Percentiles rank a stretch among this genome's conserved stretches.
phyloP scores from a whole-genome alignment of 106 monocot genomes.

The Platanthera zijinensis region DNA sequence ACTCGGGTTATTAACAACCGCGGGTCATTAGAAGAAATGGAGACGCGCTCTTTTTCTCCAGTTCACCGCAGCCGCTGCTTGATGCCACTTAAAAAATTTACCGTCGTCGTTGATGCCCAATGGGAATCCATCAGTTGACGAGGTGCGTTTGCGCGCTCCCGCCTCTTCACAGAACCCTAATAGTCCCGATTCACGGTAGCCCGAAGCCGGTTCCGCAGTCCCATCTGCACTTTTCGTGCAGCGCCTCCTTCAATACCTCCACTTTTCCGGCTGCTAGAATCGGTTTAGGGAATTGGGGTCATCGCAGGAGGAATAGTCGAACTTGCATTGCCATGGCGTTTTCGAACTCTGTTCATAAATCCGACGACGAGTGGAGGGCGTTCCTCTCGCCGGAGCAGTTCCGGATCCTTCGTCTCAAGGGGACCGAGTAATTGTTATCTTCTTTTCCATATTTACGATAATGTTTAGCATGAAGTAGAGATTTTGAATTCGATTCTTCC shows the following conservation, averaged over 20 bases:
- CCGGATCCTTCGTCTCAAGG: constrained; percentile 79
- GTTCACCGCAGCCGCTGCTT: too few species aligned
- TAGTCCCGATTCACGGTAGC: constrained; percentile 1
- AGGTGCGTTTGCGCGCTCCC: background rate
- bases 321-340: constrained; percentile 33
- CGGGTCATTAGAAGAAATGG: too few species aligned
- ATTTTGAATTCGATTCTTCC: background rate
- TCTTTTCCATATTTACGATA: background rate
- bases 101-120: background rate
- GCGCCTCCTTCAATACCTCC: background rate
- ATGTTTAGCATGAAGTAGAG: too few species aligned
- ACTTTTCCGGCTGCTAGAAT: background rate
- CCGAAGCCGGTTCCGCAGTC: background rate
- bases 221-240: too few species aligned
- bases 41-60: too few species aligned
- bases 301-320: background rate
- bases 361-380: constrained; percentile 90
- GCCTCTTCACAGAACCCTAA: constrained; percentile 8
- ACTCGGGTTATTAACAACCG: too few species aligned
- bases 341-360: constrained; percentile 44
- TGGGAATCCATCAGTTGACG: background rate
- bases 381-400: constrained; percentile 93
- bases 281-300: background rate
- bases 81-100: too few species aligned
- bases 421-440: constrained; percentile 55